Evolutionary conservation across 306 rosid genomes (phyloP), one percentile per base, ranked within the genome.

Genomic region (Medicago lupulina): DNA sequence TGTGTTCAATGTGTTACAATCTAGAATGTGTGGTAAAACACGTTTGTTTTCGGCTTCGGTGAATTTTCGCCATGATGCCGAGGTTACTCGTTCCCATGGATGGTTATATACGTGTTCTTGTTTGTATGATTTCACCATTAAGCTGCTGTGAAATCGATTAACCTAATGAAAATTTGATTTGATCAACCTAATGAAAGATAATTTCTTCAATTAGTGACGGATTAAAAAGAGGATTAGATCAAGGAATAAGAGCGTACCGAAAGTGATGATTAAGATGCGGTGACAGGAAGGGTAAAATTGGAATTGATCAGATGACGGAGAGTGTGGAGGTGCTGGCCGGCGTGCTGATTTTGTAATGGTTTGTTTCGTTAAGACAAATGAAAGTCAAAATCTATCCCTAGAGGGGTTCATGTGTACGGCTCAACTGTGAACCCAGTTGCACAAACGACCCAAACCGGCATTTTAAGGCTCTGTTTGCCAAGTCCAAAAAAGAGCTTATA

Each of bases 61-160:
- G 81, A 92, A 95, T 82, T 92, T 95, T 79, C 96, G 94, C 97
- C 97, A 95, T 13, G 97, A 89, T 43, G 97, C 97, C 34, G 89
- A 84, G 46, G 91, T 90, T 64, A 92, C 99, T 70, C 97, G 74
- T 71, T 95, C 97, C 97, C 99, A 95, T 2, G 99, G 97, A 80
- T 95, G 99, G 78, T 84, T 90, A 87, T 89, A 95, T 15, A 88
- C 78, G 86, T 95, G 77, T 75, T 95, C 97, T 61, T 95, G 99
- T 46, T 78, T 47, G 75, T 89, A 92, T 49, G 97, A 89, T 83
- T 76, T 92, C 81, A 86, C 99, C 97, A 95, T 61, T 61, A 23
- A n/a, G n/a, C n/a, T 2, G 2, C 28, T 1, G 28, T 23, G 28
- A 23, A 23, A 23, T 23, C 2, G 28, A 23, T 23, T 23, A 23